Conservation (phyloP, 2,329 filamentous ascomycete genomes). For the Incumbomyces lentus region DNA sequence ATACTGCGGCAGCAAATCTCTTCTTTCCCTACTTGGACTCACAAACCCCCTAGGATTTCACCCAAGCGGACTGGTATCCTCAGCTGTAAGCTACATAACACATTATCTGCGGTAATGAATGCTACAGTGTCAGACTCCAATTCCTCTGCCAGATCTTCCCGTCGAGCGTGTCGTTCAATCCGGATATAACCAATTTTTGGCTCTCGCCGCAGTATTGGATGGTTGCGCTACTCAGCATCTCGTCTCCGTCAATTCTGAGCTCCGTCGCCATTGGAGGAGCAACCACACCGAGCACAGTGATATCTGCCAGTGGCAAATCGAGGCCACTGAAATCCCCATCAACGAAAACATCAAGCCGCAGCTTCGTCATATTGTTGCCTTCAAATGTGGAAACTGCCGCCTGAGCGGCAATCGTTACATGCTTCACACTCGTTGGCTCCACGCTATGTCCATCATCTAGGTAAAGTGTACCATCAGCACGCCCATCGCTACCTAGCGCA, state of each 20-base stretch:
- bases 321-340: conserved; percentile 45
- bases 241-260: conserved; percentile 45
- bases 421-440: conserved; percentile 43
- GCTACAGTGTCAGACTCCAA: conserved; percentile 41
- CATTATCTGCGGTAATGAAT: no score
- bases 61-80: no score
- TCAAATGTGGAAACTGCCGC: conserved; percentile 22
- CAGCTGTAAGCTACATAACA: no score
- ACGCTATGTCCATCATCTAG: conserved; percentile 66
- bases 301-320: conserved; percentile 47
- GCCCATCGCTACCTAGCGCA: conserved; percentile 46
- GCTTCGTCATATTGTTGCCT: conserved; percentile 33
- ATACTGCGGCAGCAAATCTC: no score
- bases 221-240: conserved; percentile 28
- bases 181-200: conserved; percentile 41
- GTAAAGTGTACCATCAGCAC: conserved; percentile 54
- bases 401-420: conserved; percentile 35
- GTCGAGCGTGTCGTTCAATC: conserved; percentile 39
- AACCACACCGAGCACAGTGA: conserved; percentile 52
- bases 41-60: no score
- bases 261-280: conserved; percentile 25
- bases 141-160: conserved; percentile 47
- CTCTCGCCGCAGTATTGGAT: conserved; percentile 37
- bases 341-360: conserved; percentile 20
- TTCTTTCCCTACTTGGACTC: no score